Evolutionary conservation across 768 basidiomycete species (phyloP).

Genomic region (Cystoderma amianthinum): DNA sequence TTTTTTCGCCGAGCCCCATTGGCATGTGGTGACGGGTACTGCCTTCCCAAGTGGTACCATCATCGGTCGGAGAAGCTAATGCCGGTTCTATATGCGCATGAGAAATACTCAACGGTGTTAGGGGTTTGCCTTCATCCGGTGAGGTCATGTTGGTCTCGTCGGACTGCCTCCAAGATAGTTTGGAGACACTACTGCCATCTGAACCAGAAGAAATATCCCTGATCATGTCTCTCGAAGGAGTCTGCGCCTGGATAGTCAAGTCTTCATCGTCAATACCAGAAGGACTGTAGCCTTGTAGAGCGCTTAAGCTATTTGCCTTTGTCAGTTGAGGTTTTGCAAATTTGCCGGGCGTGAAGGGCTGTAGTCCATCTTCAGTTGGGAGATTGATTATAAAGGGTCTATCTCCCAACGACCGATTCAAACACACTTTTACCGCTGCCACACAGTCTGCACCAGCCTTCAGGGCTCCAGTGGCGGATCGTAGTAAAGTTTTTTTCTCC

Average conservation of each 20-base stretch:
- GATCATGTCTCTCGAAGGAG: constrained; percentile 20
- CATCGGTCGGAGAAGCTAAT: constrained; percentile 44
- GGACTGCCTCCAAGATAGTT: constrained; percentile 37
- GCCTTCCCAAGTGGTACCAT: constrained; percentile 57
- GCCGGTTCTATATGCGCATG: constrained; percentile 30
- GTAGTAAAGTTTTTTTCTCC: constrained; percentile 70
- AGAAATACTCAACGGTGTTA: constrained; percentile 21
- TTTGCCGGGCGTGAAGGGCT: constrained; percentile 40
- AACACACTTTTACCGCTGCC: constrained; percentile 75
- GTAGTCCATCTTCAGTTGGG: constrained; percentile 40
- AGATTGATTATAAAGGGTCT: constrained; percentile 61
- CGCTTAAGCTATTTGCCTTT: constrained; percentile 23
- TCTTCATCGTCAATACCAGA: constrained; percentile 48
- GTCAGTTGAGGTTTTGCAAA: constrained; percentile 31
- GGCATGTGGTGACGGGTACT: constrained; percentile 23
- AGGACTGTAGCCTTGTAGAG: constrained; percentile 24
- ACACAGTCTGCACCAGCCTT: constrained; percentile 89
- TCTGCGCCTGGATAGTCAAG: constrained; percentile 48
- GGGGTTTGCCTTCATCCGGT: constrained; percentile 33
- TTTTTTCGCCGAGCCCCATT: constrained; percentile 42
- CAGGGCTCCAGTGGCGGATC: constrained; percentile 82
- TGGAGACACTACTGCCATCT: constrained; percentile 43
- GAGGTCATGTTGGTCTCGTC: constrained; percentile 44
- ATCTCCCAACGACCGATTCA: constrained; percentile 57
- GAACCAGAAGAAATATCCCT: constrained; percentile 41